Evolutionary conservation across 208 protist genomes (phyloP), one percentile per base, ranked within the genome.

Genomic region (Leishmania amazonensis): DNA sequence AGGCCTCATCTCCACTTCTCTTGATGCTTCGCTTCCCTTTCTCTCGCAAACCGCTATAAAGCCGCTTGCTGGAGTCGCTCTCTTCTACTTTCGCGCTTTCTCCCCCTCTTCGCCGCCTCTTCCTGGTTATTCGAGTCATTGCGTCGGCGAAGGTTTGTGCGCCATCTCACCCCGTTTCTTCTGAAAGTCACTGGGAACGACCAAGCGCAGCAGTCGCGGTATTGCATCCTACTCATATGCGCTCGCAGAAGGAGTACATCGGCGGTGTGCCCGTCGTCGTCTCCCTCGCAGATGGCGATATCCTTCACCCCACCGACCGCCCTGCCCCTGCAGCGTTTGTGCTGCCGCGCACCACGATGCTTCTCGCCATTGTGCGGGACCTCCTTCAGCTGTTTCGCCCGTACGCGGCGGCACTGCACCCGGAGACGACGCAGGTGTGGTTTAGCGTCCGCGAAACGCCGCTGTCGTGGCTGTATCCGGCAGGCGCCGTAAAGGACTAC

Each of bases 401-500:
- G 24, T 92, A 88, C 80, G 88, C 85, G 2, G 83, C 84, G 38
- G 82, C 76, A 6, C 82, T 89, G 45, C 88, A 83, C 51, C 84
- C 85, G 3, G 70, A 87, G 47, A 80, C 71, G 15, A 91, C 86
- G 54, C 85, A 93, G 76, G 87, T 93, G 68, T 96, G 90, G 89
- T 87, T 96, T 51, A 92, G 85, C 54, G 88, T 87, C 42, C 71
- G 83, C 1, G 80, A 83, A 64, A 68, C 74, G 1, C 87, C 85
- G n/a, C 65, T 96, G 42, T 86, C 89, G 17, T 96, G 93, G 91
- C 81, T 89, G 9, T 93, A 93, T 67, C 90, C 93, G 2, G 86
- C 88, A 42, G 93, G 93, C 5, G 91, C 85, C 1, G 86, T 96
- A 0, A 92, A 93, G 47, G 93, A 96, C 71, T 92, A 89, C 70